Conservation (phyloP, 225 moss, liverwort and hornwort genomes). For the Sphagnum tenellum region DNA sequence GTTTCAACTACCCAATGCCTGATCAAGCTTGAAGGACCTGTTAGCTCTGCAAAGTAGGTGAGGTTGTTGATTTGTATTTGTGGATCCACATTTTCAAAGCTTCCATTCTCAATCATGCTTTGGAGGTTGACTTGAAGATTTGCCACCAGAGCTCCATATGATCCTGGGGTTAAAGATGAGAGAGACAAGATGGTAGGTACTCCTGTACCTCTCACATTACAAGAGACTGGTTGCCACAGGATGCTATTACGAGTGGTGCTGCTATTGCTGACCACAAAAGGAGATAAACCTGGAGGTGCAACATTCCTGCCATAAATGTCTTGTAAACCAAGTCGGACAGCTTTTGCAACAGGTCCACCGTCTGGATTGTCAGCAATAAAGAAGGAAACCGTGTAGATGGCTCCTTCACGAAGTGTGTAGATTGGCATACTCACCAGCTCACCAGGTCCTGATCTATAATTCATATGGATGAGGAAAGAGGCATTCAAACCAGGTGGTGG, state of each 20-base stretch:
- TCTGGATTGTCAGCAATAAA: constrained; percentile 78
- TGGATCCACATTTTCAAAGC: constrained; percentile 39
- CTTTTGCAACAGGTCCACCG: constrained; percentile 58
- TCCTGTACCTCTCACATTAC: constrained; percentile 57
- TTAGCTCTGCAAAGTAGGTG: constrained; percentile 19
- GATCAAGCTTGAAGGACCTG: constrained; percentile 23
- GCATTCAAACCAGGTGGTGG: constrained; percentile 9
- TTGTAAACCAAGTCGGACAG: constrained; percentile 20
- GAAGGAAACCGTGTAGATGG: constrained; percentile 47
- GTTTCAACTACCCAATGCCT: constrained; percentile 32
- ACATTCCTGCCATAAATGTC: constrained; percentile 52
- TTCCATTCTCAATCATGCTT: constrained; percentile 60
- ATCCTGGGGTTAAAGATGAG: constrained; percentile 41
- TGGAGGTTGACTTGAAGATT: constrained; percentile 34
- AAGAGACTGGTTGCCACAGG: constrained; percentile 21
- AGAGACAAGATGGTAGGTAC: constrained; percentile 33
- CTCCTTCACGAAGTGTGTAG: constrained; percentile 49
- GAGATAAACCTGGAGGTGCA: constrained; percentile 16
- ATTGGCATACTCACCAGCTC: constrained; percentile 44
- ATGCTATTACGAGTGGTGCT: constrained; percentile 24
- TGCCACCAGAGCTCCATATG: constrained; percentile 53
- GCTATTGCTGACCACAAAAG: constrained; percentile 65
- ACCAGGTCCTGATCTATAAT: constrained; percentile 54
- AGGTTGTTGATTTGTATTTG: constrained; percentile 8
- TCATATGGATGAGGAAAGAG: constrained; percentile 41